A percentile compares a stretch with the other conserved stretches of the same genome.
These are phyloP conservation scores for Ganoderma leucocontextum DNA, from an alignment of 1,284 basidiomycete species.

Conservation along the genomic window DNA sequence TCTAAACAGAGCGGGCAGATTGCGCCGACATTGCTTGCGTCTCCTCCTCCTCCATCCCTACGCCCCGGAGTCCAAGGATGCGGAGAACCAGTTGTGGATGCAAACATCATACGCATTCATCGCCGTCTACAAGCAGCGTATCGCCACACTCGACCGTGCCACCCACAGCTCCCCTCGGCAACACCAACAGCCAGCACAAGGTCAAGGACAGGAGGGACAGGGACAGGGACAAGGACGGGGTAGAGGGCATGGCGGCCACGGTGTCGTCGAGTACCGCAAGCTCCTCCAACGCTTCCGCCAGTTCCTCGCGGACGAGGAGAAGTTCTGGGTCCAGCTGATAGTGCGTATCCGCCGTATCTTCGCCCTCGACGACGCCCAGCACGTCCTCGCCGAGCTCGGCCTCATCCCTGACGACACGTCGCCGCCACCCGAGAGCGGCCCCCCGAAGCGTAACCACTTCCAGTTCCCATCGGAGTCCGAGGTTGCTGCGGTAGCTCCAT, in stretches of 20 bases:
- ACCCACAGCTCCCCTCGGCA: slow-evolving; percentile 56
- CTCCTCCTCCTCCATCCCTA: slow-evolving; percentile 81
- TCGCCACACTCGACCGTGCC: slow-evolving; percentile 72
- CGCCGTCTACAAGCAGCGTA: slow-evolving; percentile 80
- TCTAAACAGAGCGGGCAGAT: slow-evolving; percentile 50
- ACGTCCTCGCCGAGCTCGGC: slow-evolving; percentile 63
- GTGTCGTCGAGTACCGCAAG: slow-evolving; percentile 83
- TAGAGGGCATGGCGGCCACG: slow-evolving; percentile 50
- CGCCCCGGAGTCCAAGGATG: slow-evolving; percentile 79
- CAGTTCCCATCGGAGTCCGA: slow-evolving; percentile 63
- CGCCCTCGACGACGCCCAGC: slow-evolving; percentile 64
- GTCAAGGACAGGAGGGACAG: slow-evolving; percentile 44
- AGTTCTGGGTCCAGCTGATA: slow-evolving; percentile 86
- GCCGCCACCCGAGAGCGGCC: slow-evolving; percentile 20
- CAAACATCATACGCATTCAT: slow-evolving; percentile 92
- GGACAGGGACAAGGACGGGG: slow-evolving; percentile 38
- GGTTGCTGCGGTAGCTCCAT: slow-evolving; percentile 38
- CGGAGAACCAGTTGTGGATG: slow-evolving; percentile 90
- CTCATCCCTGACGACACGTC: slow-evolving; percentile 51
- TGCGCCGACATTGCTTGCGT: slow-evolving; percentile 79
- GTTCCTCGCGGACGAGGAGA: slow-evolving; percentile 87
- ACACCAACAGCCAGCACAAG: slow-evolving; percentile 46
- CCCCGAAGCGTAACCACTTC: slow-evolving; percentile 55
- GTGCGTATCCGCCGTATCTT: slow-evolving; percentile 77
- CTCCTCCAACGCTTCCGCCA: slow-evolving; percentile 87